These are phyloP conservation scores for Xylaria sp. DNA, from an alignment of 2,329 filamentous ascomycete species.

Conservation along the genomic window DNA sequence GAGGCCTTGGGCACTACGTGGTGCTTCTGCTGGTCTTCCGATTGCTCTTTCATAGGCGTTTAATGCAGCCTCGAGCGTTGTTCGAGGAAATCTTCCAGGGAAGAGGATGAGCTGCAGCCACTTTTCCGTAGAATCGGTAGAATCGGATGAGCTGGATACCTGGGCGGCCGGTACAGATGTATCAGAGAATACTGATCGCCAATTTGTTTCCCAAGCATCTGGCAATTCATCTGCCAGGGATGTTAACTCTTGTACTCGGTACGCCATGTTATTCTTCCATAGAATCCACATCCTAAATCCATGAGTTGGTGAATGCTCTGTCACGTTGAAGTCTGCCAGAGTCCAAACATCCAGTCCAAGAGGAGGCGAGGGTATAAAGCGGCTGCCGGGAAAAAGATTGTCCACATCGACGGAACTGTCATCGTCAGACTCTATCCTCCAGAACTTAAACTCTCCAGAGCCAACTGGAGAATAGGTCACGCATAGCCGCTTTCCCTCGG, in stretches of 20 bases:
- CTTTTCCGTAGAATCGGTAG: slow-evolving; percentile 74
- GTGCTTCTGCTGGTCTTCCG: slow-evolving; percentile 43
- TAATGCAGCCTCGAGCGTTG: slow-evolving; percentile 82
- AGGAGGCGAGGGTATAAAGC: slow-evolving; percentile 69
- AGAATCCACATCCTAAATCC: slow-evolving; percentile 68
- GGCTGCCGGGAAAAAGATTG: slow-evolving; percentile 68
- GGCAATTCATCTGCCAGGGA: slow-evolving; percentile 69
- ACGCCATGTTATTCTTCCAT: slow-evolving; percentile 84
- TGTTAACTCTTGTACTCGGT: slow-evolving; percentile 72
- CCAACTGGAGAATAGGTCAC: slow-evolving; percentile 88
- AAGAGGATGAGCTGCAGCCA: slow-evolving; percentile 85
- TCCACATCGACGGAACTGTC: slow-evolving; percentile 66
- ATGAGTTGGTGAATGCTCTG: slow-evolving; percentile 57
- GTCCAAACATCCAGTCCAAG: slow-evolving; percentile 79
- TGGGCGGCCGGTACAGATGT: slow-evolving; percentile 57
- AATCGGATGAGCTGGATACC: slow-evolving; percentile 63
- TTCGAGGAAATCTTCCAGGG: slow-evolving; percentile 78
- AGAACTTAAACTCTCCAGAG: slow-evolving; percentile 92
- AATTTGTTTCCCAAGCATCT: slow-evolving; percentile 66
- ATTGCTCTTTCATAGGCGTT: slow-evolving; percentile 75
- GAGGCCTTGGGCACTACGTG: slow-evolving; percentile 57
- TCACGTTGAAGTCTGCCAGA: slow-evolving; percentile 73
- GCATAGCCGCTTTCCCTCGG: slow-evolving; percentile 58
- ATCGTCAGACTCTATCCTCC: slow-evolving; percentile 70
- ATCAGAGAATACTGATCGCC: slow-evolving; percentile 71